Base-by-base conservation (phyloP, 768 basidiomycete genomes). In the Suillus brevipes region DNA sequence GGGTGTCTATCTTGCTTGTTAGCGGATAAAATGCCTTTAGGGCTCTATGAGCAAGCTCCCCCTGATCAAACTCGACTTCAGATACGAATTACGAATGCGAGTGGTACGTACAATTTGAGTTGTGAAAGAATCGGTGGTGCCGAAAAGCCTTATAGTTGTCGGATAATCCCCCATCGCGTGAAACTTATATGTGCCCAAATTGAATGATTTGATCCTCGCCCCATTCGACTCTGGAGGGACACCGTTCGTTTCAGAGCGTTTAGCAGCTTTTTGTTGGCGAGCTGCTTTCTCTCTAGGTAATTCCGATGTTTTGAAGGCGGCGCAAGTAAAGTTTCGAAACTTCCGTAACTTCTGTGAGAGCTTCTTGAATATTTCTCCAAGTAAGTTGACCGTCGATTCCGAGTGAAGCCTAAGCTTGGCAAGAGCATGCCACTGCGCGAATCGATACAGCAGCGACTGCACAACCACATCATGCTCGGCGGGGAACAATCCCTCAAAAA, bases 111-210 rank as follows among this genome's bases (percentile, higher is more conserved):
- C 80, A 1, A 62, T 55, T 50, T 79, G 74, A 0, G 79, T 82
- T 0, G 78, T 74, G 63, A 78, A 82, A 1, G 66, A 69, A 53
- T 82, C 78, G 1, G 75, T 78, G 0, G 77, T 78, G 0, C 82
- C 78, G 59, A 70, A 77, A 0, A 4, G 1, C 0, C 34, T 10
- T 8, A 73, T 69, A 6, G 31, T 63, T 1, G 60, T 25, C 2
- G 56, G 42, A 23, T 70, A 72, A n/a, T 72, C 67, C 0, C 43
- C 62, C 1, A 72, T 16, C 0, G 71, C 40, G 4, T 72, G 71
- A 2, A 34, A 63, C 7, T 72, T 69, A 31, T 70, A 72, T 0
- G 69, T 70, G 0, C 0, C 20, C 0, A 72, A 13, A 28, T 72
- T 70, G 1, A 72, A 50, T 2, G 8, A 55, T 34, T 71, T 69